Evolutionary conservation across 345 rosid genomes (phyloP).

Genomic region (Cardamine resedifolia): DNA sequence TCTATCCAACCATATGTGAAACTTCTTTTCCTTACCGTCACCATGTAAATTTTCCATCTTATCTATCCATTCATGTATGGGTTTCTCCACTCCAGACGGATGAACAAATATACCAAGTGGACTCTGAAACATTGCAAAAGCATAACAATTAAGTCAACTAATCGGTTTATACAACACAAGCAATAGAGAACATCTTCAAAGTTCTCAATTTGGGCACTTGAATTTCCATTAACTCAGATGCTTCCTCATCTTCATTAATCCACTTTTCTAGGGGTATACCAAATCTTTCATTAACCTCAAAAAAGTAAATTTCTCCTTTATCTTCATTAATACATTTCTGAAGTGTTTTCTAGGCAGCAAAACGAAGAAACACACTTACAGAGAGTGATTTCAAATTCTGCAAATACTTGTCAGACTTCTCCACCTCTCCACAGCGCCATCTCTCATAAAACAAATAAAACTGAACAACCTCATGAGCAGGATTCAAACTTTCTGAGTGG

Average conservation of each 20-base stretch:
- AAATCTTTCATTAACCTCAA: background rate
- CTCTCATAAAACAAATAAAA: conserved; percentile 73
- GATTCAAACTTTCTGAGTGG: conserved; percentile 35
- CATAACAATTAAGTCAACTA: background rate
- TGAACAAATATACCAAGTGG: conserved; percentile 52
- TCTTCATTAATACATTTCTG: background rate
- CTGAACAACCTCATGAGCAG: conserved; percentile 58
- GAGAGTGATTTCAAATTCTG: conserved; percentile 59
- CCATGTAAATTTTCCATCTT: conserved; percentile 52
- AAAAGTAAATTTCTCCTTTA: background rate
- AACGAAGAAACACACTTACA: conserved; percentile 67
- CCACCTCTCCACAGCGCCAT: conserved; percentile 86
- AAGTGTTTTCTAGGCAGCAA: background rate
- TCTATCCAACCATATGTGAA: conserved; percentile 69
- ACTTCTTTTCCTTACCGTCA: conserved; percentile 52
- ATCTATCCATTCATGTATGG: conserved; percentile 55
- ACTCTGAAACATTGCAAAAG: conserved; percentile 49
- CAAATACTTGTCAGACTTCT: conserved; percentile 54
- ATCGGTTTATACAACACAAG: background rate
- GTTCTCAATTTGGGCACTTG: background rate
- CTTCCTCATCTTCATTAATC: conserved; percentile 12
- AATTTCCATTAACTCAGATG: background rate
- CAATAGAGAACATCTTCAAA: background rate
- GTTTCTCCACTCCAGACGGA: conserved; percentile 73
- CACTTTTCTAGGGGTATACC: background rate